Percentiles rank a stretch among this genome's conserved stretches.
Conservation (phyloP, 1,284 basidiomycete species). For the Cryptococcus sp. region DNA sequence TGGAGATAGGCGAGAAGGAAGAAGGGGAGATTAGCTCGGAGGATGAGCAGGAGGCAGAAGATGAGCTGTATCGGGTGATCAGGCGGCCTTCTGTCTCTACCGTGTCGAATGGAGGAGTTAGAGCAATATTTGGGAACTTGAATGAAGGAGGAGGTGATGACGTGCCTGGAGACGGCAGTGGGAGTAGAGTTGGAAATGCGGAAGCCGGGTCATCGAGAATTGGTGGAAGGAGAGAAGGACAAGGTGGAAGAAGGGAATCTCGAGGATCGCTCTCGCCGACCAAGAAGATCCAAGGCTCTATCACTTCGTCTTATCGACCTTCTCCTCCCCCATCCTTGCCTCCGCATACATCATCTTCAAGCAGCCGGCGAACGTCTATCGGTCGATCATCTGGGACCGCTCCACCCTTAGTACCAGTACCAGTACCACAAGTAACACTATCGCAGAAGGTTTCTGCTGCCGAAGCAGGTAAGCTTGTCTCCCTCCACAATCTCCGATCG, state of each 20-base stretch:
- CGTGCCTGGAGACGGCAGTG: too few species aligned
- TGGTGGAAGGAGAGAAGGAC: too few species aligned
- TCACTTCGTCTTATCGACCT: not conserved
- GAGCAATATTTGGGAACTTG: too few species aligned
- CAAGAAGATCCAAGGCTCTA: not conserved
- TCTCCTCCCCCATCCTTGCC: not conserved
- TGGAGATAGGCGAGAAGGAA: constrained; percentile 16
- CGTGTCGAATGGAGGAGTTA: too few species aligned
- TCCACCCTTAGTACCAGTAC: not conserved
- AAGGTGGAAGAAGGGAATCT: too few species aligned
- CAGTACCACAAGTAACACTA: not conserved
- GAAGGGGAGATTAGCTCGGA: constrained; percentile 31
- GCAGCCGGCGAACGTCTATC: too few species aligned
- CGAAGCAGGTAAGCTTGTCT: not conserved
- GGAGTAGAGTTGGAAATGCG: too few species aligned
- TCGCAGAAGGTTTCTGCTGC: not conserved
- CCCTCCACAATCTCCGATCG: not conserved
- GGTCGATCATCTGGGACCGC: not conserved
- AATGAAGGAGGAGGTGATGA: too few species aligned
- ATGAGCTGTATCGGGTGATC: too few species aligned
- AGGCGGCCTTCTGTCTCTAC: too few species aligned
- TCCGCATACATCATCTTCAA: not conserved
- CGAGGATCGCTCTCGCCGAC: not conserved
- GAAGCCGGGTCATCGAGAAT: too few species aligned
- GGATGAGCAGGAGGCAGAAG: constrained; percentile 13